Evolutionary conservation across 192 early-diverging fungal species (phyloP).

Genomic region (Coemansia asiatica): DNA sequence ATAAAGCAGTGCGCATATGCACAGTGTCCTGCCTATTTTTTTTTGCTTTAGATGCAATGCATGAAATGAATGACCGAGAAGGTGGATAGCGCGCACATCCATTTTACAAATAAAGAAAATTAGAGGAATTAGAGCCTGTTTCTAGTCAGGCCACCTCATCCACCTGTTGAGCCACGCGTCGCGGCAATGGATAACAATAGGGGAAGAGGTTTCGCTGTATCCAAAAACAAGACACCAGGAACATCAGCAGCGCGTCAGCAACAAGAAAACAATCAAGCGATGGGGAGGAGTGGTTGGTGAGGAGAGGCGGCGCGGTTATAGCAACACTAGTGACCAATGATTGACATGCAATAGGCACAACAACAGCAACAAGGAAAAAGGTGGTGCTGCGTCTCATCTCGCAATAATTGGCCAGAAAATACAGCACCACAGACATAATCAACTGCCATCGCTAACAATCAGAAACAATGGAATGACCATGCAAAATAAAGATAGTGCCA

Average conservation of each 20-base stretch:
- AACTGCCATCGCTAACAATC: neutral
- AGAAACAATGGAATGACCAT: neutral
- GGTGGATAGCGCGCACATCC: neutral
- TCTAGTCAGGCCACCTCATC: neutral
- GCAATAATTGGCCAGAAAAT: neutral
- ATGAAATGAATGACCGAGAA: neutral
- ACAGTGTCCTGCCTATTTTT: neutral
- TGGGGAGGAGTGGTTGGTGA: neutral
- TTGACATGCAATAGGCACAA: neutral
- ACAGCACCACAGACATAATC: neutral
- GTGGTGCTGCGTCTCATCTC: neutral
- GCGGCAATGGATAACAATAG: neutral
- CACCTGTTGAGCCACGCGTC: too few relatives aligned
- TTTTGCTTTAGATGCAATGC: neutral
- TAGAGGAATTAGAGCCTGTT: neutral
- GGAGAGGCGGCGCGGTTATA: neutral
- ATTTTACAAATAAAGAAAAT: neutral
- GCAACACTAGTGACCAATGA: neutral
- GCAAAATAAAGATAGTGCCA: neutral
- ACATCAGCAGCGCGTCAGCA: neutral
- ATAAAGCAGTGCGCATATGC: neutral
- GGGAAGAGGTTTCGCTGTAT: neutral
- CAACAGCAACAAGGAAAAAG: neutral
- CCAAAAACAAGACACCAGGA: neutral
- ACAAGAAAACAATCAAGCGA: too few relatives aligned